Percentiles rank a stretch among this genome's conserved stretches.
Conservation (phyloP, 148 eudicot genomes). For the Salicornia ramosissima region DNA sequence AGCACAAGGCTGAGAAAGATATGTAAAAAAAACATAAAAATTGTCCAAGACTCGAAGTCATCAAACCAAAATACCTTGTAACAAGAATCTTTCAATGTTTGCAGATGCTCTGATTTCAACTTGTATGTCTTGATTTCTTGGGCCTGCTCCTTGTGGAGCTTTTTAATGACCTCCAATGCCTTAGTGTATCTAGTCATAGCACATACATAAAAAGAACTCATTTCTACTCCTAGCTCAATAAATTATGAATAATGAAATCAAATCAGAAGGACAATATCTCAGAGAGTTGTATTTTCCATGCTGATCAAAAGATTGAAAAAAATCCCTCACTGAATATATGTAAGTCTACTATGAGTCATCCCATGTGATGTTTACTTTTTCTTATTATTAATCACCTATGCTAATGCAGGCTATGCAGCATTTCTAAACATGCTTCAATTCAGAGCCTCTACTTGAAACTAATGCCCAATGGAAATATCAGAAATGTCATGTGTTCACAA, state of each 20-base stretch:
- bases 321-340: not conserved
- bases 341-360: not conserved
- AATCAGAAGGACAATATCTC: not conserved
- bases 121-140: conserved; percentile 87
- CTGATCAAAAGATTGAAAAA: not conserved
- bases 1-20: not conserved
- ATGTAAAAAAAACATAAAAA: not conserved
- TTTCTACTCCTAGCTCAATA: conserved; percentile 8
- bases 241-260: not conserved
- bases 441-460: not conserved
- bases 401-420: not conserved
- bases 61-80: conserved; percentile 54
- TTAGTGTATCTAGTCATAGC: conserved; percentile 72
- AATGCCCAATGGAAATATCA: not conserved
- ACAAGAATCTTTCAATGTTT: conserved; percentile 88
- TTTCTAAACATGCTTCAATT: not conserved
- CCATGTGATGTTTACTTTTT: not conserved
- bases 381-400: no score
- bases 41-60: not conserved
- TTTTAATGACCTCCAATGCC: conserved; percentile 97
- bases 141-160: conserved; percentile 98
- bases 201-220: conserved; percentile 12
- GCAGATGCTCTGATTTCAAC: conserved; percentile 89
- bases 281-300: not conserved
- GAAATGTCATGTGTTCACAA: not conserved